A percentile compares a stretch with the other conserved stretches of the same genome.
These are phyloP conservation scores for Lipomyces oligophaga DNA, from an alignment of 805 yeast species.

Conservation along the genomic window DNA sequence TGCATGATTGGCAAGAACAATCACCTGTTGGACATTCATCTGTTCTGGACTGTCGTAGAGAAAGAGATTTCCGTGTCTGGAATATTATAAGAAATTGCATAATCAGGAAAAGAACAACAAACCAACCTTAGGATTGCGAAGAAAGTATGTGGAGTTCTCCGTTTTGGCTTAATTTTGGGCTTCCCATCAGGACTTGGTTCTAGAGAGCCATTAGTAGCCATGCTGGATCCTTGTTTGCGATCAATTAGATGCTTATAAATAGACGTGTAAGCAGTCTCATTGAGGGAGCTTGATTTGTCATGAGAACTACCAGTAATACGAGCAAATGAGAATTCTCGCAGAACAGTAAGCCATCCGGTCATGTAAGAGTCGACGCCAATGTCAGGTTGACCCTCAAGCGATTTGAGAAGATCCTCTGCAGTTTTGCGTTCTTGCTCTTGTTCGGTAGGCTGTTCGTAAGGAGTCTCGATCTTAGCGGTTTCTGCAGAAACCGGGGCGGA, in stretches of 20 bases:
- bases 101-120: background rate
- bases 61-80: conserved; percentile 80
- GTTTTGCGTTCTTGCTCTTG: conserved; percentile 37
- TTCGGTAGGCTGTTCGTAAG: background rate
- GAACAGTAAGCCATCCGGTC: conserved; percentile 81
- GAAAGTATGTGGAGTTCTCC: conserved; percentile 26
- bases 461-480: background rate
- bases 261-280: conserved; percentile 57
- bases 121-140: conserved; percentile 40
- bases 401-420: conserved; percentile 53
- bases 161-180: conserved; percentile 40
- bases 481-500: background rate
- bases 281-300: conserved; percentile 34
- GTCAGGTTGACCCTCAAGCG: conserved; percentile 53
- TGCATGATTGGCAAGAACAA: conserved; percentile 66
- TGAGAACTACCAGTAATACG: conserved; percentile 27
- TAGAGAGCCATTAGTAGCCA: background rate
- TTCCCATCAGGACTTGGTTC: conserved; percentile 32
- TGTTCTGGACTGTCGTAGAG: conserved; percentile 69
- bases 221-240: conserved; percentile 15
- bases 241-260: conserved; percentile 51
- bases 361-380: conserved; percentile 58
- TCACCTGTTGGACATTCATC: conserved; percentile 68
- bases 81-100: background rate
- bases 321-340: conserved; percentile 52